Percentiles rank a stretch among this genome's conserved stretches.
phyloP scores from a whole-genome alignment of 768 basidiomycete species.

The Rhodotorula paludigena region DNA sequence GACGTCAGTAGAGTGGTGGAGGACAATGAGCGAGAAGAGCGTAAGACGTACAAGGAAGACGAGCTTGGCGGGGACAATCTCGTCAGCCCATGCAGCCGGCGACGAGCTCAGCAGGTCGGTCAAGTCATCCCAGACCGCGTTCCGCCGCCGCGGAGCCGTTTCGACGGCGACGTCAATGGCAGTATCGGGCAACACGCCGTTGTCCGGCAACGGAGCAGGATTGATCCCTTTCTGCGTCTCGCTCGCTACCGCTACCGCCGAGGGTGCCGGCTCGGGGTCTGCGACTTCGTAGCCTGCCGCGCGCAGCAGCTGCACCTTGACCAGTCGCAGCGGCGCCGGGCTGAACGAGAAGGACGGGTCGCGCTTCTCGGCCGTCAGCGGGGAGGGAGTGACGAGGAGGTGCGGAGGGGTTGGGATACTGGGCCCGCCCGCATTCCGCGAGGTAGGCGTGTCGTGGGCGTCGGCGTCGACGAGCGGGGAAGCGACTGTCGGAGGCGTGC shows the following conservation, averaged over 20 bases:
- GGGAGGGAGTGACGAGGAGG: constrained; percentile 18
- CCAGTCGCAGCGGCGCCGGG: constrained; percentile 32
- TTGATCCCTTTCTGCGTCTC: no score
- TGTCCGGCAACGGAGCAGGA: background rate
- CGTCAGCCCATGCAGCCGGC: constrained; percentile 23
- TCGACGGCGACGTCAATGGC: background rate
- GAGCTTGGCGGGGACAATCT: constrained; percentile 40
- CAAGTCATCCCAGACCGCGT: constrained; percentile 5
- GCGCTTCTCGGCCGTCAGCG: background rate
- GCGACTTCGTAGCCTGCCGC: constrained; percentile 15
- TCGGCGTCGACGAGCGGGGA: background rate
- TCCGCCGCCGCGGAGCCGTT: background rate
- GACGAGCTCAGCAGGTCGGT: constrained; percentile 4
- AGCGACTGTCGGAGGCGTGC: no score
- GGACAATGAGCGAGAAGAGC: background rate
- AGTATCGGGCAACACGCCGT: background rate
- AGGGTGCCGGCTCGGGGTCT: background rate
- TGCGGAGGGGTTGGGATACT: constrained; percentile 18
- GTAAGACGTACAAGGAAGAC: constrained; percentile 29
- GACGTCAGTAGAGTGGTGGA: background rate
- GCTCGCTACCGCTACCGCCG: background rate
- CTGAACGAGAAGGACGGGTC: constrained; percentile 34
- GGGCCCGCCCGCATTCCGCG: background rate
- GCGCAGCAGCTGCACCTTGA: constrained; percentile 32
- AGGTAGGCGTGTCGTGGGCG: background rate